Evolutionary conservation across 2,329 filamentous ascomycete species (phyloP).

Genomic region (Orbilia quercus): DNA sequence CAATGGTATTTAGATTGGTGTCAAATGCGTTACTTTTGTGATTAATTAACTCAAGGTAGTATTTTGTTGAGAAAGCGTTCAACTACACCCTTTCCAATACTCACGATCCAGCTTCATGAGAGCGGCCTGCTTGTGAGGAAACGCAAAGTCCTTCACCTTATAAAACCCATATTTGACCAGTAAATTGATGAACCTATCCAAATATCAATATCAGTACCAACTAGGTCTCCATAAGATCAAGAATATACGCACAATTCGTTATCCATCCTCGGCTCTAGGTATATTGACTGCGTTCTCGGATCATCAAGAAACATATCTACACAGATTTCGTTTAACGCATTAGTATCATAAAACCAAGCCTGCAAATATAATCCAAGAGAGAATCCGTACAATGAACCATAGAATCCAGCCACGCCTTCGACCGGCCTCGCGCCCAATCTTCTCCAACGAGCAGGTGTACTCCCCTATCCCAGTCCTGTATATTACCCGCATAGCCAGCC

Average conservation of each 20-base stretch:
- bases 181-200: constrained; percentile 76
- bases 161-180: constrained; percentile 81
- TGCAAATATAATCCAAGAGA: too few species aligned
- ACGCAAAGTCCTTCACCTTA: constrained; percentile 84
- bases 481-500: constrained; percentile 73
- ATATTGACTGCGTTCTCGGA: constrained; percentile 78
- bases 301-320: constrained; percentile 60
- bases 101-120: constrained; percentile 60
- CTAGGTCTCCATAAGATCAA: not conserved
- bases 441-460: constrained; percentile 91
- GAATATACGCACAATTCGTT: constrained; percentile 75
- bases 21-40: too few species aligned
- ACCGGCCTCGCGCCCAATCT: constrained; percentile 85
- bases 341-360: too few species aligned
- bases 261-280: constrained; percentile 89
- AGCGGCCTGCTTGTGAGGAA: constrained; percentile 78
- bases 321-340: not conserved
- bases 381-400: constrained; percentile 90
- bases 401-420: constrained; percentile 83
- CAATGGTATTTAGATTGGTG: too few species aligned
- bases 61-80: not conserved
- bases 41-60: too few species aligned
- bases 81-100: constrained; percentile 58
- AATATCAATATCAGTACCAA: too few species aligned
- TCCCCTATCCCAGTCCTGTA: constrained; percentile 85